Base-by-base conservation (phyloP, 2,329 filamentous ascomycete genomes). In the Penicillium corylophilum region DNA sequence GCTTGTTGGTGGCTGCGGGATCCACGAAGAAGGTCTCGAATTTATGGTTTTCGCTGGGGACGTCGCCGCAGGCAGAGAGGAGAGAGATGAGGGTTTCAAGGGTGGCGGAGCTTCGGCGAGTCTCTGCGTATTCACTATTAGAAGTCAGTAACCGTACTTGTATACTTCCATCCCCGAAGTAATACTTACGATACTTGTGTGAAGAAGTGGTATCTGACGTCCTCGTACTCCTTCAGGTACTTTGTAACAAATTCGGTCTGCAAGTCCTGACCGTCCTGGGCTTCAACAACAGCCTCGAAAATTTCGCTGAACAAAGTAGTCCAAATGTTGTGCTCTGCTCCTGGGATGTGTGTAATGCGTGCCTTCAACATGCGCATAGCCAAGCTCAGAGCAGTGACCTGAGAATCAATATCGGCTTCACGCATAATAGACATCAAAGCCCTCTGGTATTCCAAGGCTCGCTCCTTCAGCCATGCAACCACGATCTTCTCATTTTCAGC, bases 351-450 rank as follows among this genome's bases (percentile, higher is more conserved):
- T 56, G 83, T 82, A 16, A 82, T 86, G 67, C 95, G 90, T 45
- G 88, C 86, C 75, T 95, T 94, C 59, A 95, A 75, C 43, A 95
- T 72, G 49, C 88, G 85, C 91, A 96, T 95, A 50, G 86, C 81
- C 44, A 96, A 75, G 0, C 87, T 89, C 62, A 97, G 73, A 10
- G 84, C 86, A 15, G 88, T 89, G 39, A 82, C 79, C 68, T 77
- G 72, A 49, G 75, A 84, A n/a, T 84, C 74, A 4, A 82, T 76
- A 54, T 87, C 82, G 12, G 83, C 80, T 49, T 79, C 73, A 39
- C 74, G 73, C 41, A 96, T 75, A 57, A 89, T 79, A 3, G 72
- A 70, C 24, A 87, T 63, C 36, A 96, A 73, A 3, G 80, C 71
- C 24, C 76, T 71, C 65, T 87, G 84, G 69, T 89, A 95, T 62